Conservation (phyloP, 2,329 filamentous ascomycete species). For the Colletotrichum eremochloae region DNA sequence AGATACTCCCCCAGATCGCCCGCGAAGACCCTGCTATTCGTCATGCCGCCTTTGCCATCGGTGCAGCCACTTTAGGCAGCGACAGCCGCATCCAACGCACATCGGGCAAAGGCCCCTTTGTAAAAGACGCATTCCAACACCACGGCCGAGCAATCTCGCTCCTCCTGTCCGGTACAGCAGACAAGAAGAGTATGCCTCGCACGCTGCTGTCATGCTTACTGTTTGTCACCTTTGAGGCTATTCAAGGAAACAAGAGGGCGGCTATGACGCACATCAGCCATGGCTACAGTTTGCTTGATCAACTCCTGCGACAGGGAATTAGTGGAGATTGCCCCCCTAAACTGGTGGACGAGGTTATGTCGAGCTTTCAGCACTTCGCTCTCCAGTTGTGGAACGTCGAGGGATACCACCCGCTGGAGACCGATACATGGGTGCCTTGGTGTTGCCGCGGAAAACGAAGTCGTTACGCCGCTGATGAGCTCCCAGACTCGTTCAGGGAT, state of each 20-base stretch:
- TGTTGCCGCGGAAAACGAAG: slow-evolving; percentile 28
- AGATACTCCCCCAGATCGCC: slow-evolving; percentile 43
- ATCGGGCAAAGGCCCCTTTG: background rate
- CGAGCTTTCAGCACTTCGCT: slow-evolving; percentile 26
- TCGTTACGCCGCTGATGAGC: slow-evolving; percentile 34
- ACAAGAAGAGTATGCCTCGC: slow-evolving; percentile 51
- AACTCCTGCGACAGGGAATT: slow-evolving; percentile 9
- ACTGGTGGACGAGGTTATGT: slow-evolving; percentile 22
- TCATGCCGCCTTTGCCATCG: slow-evolving; percentile 57
- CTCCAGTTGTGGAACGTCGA: slow-evolving; percentile 24
- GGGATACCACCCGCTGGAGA: slow-evolving; percentile 21
- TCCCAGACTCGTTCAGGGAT: slow-evolving; percentile 13
- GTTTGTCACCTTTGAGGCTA: slow-evolving; percentile 58
- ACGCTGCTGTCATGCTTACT: slow-evolving; percentile 56
- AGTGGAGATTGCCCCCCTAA: slow-evolving; percentile 15
- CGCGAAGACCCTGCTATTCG: slow-evolving; percentile 47
- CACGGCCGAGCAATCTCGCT: slow-evolving; percentile 57
- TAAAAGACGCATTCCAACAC: slow-evolving; percentile 50
- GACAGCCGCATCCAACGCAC: slow-evolving; percentile 47
- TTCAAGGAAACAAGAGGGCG: slow-evolving; percentile 54
- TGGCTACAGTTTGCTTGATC: slow-evolving; percentile 44
- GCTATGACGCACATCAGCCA: slow-evolving; percentile 57
- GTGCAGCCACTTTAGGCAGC: slow-evolving; percentile 48
- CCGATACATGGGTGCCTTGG: slow-evolving; percentile 24
- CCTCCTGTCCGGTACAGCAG: slow-evolving; percentile 50